Evolutionary conservation across 2,329 filamentous ascomycete genomes (phyloP).

Genomic region (Arthroderma uncinatum): DNA sequence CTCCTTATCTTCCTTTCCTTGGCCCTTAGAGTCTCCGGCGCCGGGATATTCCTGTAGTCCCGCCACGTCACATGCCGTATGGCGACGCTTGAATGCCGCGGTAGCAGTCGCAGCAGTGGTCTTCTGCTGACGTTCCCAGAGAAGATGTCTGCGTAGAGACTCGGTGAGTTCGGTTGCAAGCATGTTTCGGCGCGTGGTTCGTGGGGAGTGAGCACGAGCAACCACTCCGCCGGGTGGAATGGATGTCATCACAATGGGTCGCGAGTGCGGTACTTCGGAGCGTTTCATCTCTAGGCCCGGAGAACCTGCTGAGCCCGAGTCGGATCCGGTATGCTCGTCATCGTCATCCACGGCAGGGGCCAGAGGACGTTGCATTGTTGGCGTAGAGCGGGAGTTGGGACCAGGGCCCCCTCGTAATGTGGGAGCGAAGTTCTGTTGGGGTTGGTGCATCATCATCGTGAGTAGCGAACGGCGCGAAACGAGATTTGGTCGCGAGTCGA

Average conservation of each 20-base stretch:
- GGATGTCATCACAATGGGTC: constrained; percentile 67
- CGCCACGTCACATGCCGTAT: constrained; percentile 82
- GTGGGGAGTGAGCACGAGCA: constrained; percentile 60
- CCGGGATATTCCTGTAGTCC: constrained; percentile 77
- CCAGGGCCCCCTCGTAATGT: neutral
- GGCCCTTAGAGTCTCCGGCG: constrained; percentile 39
- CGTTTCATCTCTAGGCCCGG: constrained; percentile 47
- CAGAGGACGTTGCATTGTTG: constrained; percentile 41
- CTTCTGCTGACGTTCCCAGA: constrained; percentile 94
- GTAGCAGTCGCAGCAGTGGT: constrained; percentile 56
- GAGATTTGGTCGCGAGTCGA: constrained; percentile 76
- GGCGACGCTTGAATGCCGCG: constrained; percentile 75
- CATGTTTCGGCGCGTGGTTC: constrained; percentile 91
- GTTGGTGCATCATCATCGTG: constrained; percentile 77
- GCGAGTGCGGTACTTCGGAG: constrained; percentile 56
- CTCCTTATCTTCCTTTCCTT: constrained; percentile 45
- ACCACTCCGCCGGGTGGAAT: constrained; percentile 54
- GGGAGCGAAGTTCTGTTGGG: constrained; percentile 55
- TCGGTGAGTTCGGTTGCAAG: constrained; percentile 87
- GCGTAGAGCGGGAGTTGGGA: constrained; percentile 30
- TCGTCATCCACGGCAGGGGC: constrained; percentile 47
- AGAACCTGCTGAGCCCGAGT: constrained; percentile 24
- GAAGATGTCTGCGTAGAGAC: constrained; percentile 76
- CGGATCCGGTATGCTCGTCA: constrained; percentile 42
- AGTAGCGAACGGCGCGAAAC: constrained; percentile 79